These are phyloP conservation scores for Camellia sinensis DNA, from an alignment of 148 eudicot species.

Conservation along the genomic window DNA sequence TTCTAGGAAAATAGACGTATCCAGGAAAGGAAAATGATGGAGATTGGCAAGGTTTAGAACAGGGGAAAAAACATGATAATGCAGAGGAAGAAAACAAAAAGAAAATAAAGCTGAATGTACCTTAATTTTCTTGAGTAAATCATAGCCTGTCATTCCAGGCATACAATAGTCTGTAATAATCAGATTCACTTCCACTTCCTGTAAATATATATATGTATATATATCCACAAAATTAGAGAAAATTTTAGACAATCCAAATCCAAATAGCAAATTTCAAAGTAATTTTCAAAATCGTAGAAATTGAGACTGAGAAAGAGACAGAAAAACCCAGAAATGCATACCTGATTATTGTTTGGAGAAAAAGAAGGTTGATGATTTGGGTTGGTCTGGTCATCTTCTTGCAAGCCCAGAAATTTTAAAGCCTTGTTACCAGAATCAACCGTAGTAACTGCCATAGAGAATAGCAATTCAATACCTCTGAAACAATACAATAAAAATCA, in stretches of 20 bases:
- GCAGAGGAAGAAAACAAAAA: constrained; percentile 8
- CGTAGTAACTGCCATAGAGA: constrained; percentile 65
- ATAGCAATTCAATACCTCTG: not conserved
- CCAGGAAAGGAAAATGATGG: constrained; percentile 22
- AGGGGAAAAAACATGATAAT: not conserved
- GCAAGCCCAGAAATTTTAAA: constrained; percentile 73
- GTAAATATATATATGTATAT: constrained; percentile 7
- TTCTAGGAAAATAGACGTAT: not conserved
- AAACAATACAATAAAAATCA: not conserved
- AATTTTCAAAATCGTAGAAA: not conserved
- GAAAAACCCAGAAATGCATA: constrained; percentile 2
- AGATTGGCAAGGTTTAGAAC: not conserved
- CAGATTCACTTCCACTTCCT: constrained; percentile 83
- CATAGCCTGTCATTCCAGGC: constrained; percentile 99
- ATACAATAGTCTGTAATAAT: constrained; percentile 93
- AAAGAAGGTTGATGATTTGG: constrained; percentile 42
- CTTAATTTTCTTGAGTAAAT: constrained; percentile 94
- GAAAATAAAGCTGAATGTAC: constrained; percentile 35
- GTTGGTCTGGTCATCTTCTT: constrained; percentile 37
- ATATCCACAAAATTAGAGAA: not conserved
- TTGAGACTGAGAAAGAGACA: not conserved
- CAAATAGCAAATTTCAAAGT: not conserved
- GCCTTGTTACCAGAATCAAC: constrained; percentile 98
- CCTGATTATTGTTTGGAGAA: constrained; percentile 55
- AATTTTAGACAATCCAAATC: not conserved